phyloP scores from a whole-genome alignment of 2,329 filamentous ascomycete species.

The Phialophora expanda region DNA sequence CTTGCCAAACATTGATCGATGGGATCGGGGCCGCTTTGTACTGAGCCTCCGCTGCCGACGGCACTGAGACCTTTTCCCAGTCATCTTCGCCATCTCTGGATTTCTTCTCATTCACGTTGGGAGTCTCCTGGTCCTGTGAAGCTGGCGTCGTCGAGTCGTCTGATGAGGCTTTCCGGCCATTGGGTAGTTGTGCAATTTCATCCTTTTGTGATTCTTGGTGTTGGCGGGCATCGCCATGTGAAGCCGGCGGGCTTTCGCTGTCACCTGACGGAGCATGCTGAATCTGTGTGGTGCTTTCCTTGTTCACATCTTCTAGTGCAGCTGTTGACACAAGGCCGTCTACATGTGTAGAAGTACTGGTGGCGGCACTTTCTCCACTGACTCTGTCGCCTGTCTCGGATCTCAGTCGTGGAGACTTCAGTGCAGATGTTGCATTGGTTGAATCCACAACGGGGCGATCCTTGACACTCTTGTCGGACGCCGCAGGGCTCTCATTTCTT shows the following conservation, averaged over 20 bases:
- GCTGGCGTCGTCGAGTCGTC: slow-evolving; percentile 17
- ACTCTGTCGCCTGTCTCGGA: slow-evolving; percentile 28
- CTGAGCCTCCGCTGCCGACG: slow-evolving; percentile 55
- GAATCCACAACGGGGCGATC: slow-evolving; percentile 21
- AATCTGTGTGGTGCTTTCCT: slow-evolving; percentile 37
- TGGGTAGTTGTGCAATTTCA: slow-evolving; percentile 59
- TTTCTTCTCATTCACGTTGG: slow-evolving; percentile 53
- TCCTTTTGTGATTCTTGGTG: slow-evolving; percentile 66
- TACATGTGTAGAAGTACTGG: slow-evolving; percentile 47
- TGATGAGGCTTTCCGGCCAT: slow-evolving; percentile 24
- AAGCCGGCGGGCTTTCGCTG: slow-evolving; percentile 28
- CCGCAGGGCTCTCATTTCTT: slow-evolving; percentile 31
- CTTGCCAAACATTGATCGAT: slow-evolving; percentile 84
- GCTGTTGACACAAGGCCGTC: slow-evolving; percentile 45
- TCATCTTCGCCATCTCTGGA: slow-evolving; percentile 60
- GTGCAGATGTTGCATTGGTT: slow-evolving; percentile 14
- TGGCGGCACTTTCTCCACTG: slow-evolving; percentile 43
- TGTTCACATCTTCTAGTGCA: slow-evolving; percentile 39
- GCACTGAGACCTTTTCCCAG: slow-evolving; percentile 64
- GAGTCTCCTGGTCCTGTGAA: slow-evolving; percentile 43
- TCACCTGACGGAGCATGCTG: slow-evolving; percentile 37
- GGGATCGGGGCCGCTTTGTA: slow-evolving; percentile 83
- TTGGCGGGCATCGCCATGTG: slow-evolving; percentile 64
- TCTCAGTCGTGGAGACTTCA: slow-evolving; percentile 20
- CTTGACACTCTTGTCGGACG: slow-evolving; percentile 31